Conservation (phyloP, 768 basidiomycete genomes). For the Megacollybia marginata region DNA sequence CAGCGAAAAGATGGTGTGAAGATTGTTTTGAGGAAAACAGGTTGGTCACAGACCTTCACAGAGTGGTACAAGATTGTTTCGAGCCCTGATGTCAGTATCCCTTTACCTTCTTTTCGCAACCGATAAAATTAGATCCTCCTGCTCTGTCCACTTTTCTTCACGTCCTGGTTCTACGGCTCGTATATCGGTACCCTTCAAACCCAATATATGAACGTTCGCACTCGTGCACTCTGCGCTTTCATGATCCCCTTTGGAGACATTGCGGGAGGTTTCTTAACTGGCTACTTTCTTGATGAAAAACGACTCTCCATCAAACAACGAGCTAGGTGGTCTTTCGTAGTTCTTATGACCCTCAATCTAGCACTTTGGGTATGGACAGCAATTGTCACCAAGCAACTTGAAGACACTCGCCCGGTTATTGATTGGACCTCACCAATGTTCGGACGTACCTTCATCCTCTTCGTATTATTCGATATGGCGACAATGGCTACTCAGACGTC, state of each 20-base stretch:
- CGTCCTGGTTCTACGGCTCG: conserved; percentile 25
- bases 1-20: conserved; percentile 23
- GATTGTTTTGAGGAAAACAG: conserved; percentile 19
- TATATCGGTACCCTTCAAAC: conserved; percentile 27
- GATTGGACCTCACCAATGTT: conserved; percentile 25
- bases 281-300: conserved; percentile 23
- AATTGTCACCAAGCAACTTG: conserved; percentile 21
- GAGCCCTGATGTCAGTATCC: conserved; percentile 14
- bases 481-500: conserved; percentile 27
- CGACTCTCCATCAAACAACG: conserved; percentile 22
- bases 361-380: conserved; percentile 25
- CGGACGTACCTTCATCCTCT: conserved; percentile 20
- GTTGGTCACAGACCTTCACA: conserved; percentile 17
- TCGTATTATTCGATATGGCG: conserved; percentile 23
- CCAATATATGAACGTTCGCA: conserved; percentile 24
- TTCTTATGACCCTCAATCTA: conserved; percentile 21
- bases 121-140: conserved; percentile 16
- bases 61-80: conserved; percentile 22
- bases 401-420: conserved; percentile 21
- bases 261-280: conserved; percentile 21
- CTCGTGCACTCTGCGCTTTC: conserved; percentile 21
- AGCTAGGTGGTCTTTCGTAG: conserved; percentile 21
- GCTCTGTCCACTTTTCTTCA: conserved; percentile 25
- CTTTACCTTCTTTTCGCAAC: background rate
- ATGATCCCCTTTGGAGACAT: conserved; percentile 22